These are phyloP conservation scores for Mucor racemosus DNA, from an alignment of 371 early-diverging fungal species.

Conservation along the genomic window DNA sequence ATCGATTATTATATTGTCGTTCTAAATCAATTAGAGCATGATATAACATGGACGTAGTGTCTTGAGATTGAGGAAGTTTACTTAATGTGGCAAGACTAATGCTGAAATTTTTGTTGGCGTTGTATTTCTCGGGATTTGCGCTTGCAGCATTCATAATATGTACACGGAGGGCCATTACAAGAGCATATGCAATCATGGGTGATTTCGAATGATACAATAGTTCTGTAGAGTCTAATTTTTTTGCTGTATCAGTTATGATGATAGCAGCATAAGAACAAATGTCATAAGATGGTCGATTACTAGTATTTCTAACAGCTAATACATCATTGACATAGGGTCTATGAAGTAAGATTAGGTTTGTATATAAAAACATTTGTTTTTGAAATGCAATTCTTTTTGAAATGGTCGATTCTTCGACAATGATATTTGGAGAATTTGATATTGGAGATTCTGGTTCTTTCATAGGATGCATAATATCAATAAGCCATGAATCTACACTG, in stretches of 20 bases:
- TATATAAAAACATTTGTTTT: constrained; percentile 27
- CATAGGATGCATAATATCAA: constrained; percentile 24
- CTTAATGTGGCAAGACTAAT: constrained; percentile 20
- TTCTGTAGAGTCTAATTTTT: constrained; percentile 24
- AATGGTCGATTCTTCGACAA: background rate
- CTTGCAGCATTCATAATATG: constrained; percentile 48
- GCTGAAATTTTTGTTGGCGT: constrained; percentile 30
- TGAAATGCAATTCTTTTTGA: constrained; percentile 20
- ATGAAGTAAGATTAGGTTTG: constrained; percentile 46
- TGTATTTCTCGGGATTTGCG: constrained; percentile 22
- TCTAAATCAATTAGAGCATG: constrained; percentile 18
- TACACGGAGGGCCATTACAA: constrained; percentile 45
- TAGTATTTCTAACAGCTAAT: constrained; percentile 14
- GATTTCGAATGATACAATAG: constrained; percentile 41
- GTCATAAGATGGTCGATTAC: constrained; percentile 37
- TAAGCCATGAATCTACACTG: constrained; percentile 34
- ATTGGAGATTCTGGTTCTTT: constrained; percentile 19
- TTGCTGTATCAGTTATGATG: constrained; percentile 41
- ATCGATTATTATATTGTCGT: constrained; percentile 14
- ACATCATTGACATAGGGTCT: constrained; percentile 45
- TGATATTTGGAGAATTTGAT: background rate
- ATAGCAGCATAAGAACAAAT: constrained; percentile 46
- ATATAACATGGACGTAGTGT: constrained; percentile 11
- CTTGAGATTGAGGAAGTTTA: constrained; percentile 20
- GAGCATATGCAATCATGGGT: constrained; percentile 40